These are phyloP conservation scores for Maudiozyma barnettii DNA, from an alignment of 805 yeast species.

Conservation along the genomic window DNA sequence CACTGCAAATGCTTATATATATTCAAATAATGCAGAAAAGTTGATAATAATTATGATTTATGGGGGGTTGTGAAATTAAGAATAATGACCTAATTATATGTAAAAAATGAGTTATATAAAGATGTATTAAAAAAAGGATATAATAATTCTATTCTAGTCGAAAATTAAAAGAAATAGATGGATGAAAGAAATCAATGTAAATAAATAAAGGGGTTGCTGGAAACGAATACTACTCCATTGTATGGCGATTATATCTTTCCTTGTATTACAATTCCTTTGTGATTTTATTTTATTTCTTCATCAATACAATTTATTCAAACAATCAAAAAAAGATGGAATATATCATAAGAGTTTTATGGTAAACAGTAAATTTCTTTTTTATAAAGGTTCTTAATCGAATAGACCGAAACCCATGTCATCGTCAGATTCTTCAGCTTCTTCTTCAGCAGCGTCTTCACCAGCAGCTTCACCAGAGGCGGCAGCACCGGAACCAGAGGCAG, in stretches of 20 bases:
- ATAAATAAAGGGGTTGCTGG: too few species aligned
- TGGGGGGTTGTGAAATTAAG: not conserved
- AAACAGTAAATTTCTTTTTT: not conserved
- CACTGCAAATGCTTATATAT: not conserved
- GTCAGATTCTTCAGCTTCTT: slow-evolving; percentile 56
- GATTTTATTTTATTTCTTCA: too few species aligned
- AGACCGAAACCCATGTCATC: slow-evolving; percentile 95
- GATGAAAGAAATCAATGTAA: too few species aligned
- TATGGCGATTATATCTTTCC: too few species aligned
- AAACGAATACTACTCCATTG: too few species aligned
- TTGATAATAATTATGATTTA: not conserved
- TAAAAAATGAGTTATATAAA: not conserved
- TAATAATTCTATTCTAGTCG: not conserved
- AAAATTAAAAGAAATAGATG: too few species aligned
- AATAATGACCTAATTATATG: not conserved
- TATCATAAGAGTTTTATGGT: too few species aligned
- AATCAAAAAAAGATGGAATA: too few species aligned
- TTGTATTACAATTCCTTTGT: too few species aligned
- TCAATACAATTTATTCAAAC: too few species aligned
- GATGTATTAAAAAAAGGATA: not conserved
- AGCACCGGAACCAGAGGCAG: slow-evolving; percentile 50
- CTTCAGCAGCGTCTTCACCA: slow-evolving; percentile 47
- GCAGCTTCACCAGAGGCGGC: slow-evolving; percentile 39
- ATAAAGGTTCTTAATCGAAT: slow-evolving; percentile 64
- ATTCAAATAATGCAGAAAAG: not conserved